phyloP scores from a whole-genome alignment of 2,329 filamentous ascomycete species.

The Fusarium beomiforme region DNA sequence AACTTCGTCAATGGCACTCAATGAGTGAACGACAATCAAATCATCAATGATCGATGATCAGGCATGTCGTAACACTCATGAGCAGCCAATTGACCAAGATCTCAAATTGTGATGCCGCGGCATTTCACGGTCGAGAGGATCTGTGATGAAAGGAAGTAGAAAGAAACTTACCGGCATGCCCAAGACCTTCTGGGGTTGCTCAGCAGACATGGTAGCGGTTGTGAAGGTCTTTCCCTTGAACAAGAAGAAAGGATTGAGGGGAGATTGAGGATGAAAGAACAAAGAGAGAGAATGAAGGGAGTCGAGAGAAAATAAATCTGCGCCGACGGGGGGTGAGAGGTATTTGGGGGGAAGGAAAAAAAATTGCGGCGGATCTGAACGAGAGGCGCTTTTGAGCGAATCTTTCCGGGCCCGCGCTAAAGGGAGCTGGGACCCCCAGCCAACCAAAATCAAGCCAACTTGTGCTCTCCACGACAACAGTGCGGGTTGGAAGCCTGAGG shows the following conservation, averaged over 20 bases:
- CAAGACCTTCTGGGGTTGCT: slow-evolving; percentile 67
- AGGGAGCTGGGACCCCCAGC: slow-evolving; percentile 45
- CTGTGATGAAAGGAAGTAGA: slow-evolving; percentile 11
- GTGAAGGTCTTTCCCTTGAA: slow-evolving; percentile 54
- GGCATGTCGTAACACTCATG: slow-evolving; percentile 7
- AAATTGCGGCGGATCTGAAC: slow-evolving; percentile 60
- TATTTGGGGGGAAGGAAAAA: slow-evolving; percentile 56
- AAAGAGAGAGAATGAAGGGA: slow-evolving; percentile 55
- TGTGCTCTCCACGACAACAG: slow-evolving; percentile 48
- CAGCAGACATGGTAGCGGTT: slow-evolving; percentile 65
- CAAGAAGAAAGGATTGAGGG: slow-evolving; percentile 67
- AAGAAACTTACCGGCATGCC: slow-evolving; percentile 72
- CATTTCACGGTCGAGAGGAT: slow-evolving; percentile 40
- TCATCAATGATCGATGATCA: slow-evolving; percentile 25
- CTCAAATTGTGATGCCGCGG: slow-evolving; percentile 42
- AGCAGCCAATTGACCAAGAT: slow-evolving; percentile 6
- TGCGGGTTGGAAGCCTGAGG: slow-evolving; percentile 49
- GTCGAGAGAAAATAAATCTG: slow-evolving; percentile 57
- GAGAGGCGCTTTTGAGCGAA: slow-evolving; percentile 63
- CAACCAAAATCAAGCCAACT: slow-evolving; percentile 33
- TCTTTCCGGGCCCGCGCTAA: slow-evolving; percentile 59
- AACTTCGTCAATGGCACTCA: neutral
- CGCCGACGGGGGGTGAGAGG: slow-evolving; percentile 55
- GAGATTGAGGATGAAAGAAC: slow-evolving; percentile 64
- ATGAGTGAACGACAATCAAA: neutral